These are phyloP conservation scores for Trichoderma sp. DNA, from an alignment of 2,329 filamentous ascomycete species.

Conservation along the genomic window DNA sequence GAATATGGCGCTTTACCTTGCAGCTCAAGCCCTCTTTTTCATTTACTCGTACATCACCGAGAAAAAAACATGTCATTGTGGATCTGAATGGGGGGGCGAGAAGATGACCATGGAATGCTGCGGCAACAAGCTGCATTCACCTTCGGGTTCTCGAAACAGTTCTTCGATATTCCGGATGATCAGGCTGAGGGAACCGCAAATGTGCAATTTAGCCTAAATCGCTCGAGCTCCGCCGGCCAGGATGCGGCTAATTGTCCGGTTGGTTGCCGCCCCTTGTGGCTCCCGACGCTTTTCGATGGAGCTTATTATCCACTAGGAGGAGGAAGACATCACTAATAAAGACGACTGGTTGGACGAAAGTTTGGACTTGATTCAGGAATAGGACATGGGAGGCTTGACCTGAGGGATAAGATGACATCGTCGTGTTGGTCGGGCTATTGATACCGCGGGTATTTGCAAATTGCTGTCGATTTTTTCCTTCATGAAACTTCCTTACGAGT, in stretches of 20 bases:
- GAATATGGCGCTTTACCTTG: background rate
- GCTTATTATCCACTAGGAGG: conserved; percentile 4
- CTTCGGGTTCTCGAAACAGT: background rate
- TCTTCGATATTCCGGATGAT: conserved; percentile 18
- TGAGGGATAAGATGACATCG: conserved; percentile 5
- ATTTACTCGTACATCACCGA: background rate
- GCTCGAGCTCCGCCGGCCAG: background rate
- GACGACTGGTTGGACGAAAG: background rate
- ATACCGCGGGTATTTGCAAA: conserved; percentile 5
- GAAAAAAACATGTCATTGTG: conserved; percentile 5
- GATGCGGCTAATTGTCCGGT: conserved; percentile 20
- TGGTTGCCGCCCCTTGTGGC: conserved; percentile 10
- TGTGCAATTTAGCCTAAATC: conserved; percentile 16
- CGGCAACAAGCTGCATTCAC: background rate
- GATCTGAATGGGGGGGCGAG: background rate
- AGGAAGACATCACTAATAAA: background rate
- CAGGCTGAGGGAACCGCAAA: conserved; percentile 3
- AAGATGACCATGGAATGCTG: background rate
- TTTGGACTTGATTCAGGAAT: conserved; percentile 11
- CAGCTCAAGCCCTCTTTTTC: background rate
- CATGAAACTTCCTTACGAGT: background rate
- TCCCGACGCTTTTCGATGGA: background rate
- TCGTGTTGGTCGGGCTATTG: background rate
- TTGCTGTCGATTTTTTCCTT: background rate
- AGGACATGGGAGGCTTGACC: background rate